Evolutionary conservation across 371 early-diverging fungal genomes (phyloP).

Genomic region (Conidiobolus incongruus): DNA sequence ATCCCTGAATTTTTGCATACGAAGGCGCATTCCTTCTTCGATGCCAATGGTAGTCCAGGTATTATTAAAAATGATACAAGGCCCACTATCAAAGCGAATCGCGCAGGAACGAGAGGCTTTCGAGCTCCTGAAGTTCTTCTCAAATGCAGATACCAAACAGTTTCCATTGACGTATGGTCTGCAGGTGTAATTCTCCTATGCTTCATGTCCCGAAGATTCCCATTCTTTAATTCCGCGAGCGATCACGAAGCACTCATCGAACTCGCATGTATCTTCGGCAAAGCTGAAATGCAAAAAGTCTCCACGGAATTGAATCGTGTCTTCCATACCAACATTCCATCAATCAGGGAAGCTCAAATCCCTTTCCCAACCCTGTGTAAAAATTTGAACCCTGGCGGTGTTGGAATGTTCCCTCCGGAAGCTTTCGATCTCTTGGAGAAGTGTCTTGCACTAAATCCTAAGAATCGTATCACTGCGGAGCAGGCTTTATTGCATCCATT

Average conservation of each 20-base stretch:
- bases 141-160: conserved; percentile 56
- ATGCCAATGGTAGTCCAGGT: conserved; percentile 6
- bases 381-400: conserved; percentile 12
- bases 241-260: conserved; percentile 86
- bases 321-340: conserved; percentile 28
- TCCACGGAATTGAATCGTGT: conserved; percentile 29
- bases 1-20: background rate
- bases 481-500: conserved; percentile 35
- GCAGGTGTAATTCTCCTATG: conserved; percentile 81
- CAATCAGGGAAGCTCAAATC: conserved; percentile 17
- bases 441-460: conserved; percentile 18
- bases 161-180: conserved; percentile 49
- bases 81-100: conserved; percentile 53
- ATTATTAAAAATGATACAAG: conserved; percentile 18
- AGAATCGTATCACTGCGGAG: conserved; percentile 23
- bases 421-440: conserved; percentile 21
- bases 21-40: background rate
- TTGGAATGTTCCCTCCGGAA: conserved; percentile 6
- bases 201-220: conserved; percentile 65
- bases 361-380: conserved; percentile 15
- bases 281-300: conserved; percentile 43
- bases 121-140: conserved; percentile 94
- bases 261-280: conserved; percentile 74
- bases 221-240: conserved; percentile 79
- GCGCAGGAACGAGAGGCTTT: conserved; percentile 98